A percentile compares a stretch with the other conserved stretches of the same genome.
These are phyloP conservation scores for Bassia scoparia DNA, from an alignment of 148 eudicot genomes.

Conservation along the genomic window DNA sequence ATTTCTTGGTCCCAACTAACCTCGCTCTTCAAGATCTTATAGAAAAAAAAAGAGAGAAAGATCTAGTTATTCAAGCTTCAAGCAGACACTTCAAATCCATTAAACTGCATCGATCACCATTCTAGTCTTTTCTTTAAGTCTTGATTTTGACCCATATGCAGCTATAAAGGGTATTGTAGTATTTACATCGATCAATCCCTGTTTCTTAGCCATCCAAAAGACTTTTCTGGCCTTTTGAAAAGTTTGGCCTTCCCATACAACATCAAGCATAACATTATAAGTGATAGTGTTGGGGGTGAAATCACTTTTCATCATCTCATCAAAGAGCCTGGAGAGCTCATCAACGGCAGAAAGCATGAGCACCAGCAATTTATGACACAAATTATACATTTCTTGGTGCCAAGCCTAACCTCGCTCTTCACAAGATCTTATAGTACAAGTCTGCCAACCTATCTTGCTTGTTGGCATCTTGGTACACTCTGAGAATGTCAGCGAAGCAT, in stretches of 20 bases:
- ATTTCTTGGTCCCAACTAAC: conserved; percentile 82
- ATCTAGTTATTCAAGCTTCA: too few species aligned
- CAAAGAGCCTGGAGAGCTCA: conserved; percentile 83
- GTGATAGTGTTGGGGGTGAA: conserved; percentile 72
- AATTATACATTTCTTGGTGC: conserved; percentile 94
- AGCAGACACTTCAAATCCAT: conserved; percentile 87
- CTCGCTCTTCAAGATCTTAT: conserved; percentile 53
- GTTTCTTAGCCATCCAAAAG: conserved; percentile 74
- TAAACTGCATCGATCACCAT: conserved; percentile 67
- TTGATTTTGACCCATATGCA: conserved; percentile 62
- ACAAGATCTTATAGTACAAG: conserved; percentile 64
- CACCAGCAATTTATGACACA: conserved; percentile 92
- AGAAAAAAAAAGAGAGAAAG: too few species aligned
- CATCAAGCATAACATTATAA: conserved; percentile 76
- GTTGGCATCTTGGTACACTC: conserved; percentile 66
- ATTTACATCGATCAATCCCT: conserved; percentile 58
- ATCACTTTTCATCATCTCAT: conserved; percentile 77
- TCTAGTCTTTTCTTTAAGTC: conserved; percentile 54
- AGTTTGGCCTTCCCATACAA: conserved; percentile 74
- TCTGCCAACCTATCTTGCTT: conserved; percentile 54
- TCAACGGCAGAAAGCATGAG: conserved; percentile 83
- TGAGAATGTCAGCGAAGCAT: conserved; percentile 82
- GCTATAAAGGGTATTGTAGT: conserved; percentile 89
- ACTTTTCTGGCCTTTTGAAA: conserved; percentile 69
- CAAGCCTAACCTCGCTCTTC: conserved; percentile 54